Evolutionary conservation across 768 basidiomycete genomes (phyloP), one percentile per base, ranked within the genome.

Genomic region (Saitozyma sp.): DNA sequence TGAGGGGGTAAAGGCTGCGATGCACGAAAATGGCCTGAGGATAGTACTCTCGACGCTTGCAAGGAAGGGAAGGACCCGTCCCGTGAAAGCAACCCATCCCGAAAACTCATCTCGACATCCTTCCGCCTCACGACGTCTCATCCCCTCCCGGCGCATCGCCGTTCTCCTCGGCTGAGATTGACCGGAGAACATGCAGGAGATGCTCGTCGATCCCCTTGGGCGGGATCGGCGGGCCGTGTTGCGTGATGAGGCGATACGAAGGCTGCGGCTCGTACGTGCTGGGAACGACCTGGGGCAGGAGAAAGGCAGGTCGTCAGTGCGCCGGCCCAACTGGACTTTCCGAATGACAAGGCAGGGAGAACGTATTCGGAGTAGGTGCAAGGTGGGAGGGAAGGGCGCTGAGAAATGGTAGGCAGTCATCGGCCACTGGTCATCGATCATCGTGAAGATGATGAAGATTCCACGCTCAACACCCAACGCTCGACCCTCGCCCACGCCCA

Each of bases 261-360:
- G 78, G 78, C 50, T 73, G 51, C n/a, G 75, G 71, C 40, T 71
- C 69, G 60, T 79, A 79, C 10, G 76, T 79, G 1, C 67, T 67
- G 8, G 76, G 62, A 3, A 77, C 61, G 61, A 76, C 60, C 77
- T 78, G 59, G 6, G 8, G 29, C 29, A 29, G 5, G 29, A 29
- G 29, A 2, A 29, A 29, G 5, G 29, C 29, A 29, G 29, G 9
- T 11, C n/a, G n/a, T 59, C 38, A 59, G 58, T 38, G 6, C 11
- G 19, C 5, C 9, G 49, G n/a, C n/a, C 29, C 29, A 5, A 5
- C 29, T 29, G 29, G 29, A 9, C 3, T 38, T 10, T 29, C 50
- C 50, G 19, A 4, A 19, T 16, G 17, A 2, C 50, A 52, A 52
- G 50, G n/a, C 16, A 52, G 10, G 50, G 50, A 13, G 13, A 48